Evolutionary conservation across 1,284 basidiomycete species (phyloP).

Genomic region (Malassezia equina): DNA sequence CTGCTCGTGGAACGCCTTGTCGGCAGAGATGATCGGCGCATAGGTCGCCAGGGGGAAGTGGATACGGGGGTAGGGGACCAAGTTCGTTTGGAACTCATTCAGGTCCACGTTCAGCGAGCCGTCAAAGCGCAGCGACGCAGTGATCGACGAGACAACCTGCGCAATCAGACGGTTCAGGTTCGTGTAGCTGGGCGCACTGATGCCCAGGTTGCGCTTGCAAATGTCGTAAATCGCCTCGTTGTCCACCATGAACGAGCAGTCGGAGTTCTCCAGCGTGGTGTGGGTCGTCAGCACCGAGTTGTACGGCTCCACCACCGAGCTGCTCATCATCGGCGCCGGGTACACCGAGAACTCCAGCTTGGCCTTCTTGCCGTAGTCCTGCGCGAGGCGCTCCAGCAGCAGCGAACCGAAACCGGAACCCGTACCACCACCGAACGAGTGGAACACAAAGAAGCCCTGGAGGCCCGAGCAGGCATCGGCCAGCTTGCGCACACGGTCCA

Average conservation of each 20-base stretch:
- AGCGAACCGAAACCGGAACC: constrained; percentile 98
- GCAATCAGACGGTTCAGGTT: constrained; percentile 96
- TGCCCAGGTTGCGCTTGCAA: constrained; percentile 87
- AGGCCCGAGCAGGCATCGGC: constrained; percentile 96
- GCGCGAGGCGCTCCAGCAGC: constrained; percentile 84
- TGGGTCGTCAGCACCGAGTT: constrained; percentile 98
- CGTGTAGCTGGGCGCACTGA: constrained; percentile 75
- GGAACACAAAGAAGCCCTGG: constrained; percentile 99
- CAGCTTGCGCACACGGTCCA: constrained; percentile 90
- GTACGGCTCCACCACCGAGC: constrained; percentile 97
- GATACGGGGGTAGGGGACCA: constrained; percentile 73
- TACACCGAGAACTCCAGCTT: constrained; percentile 99
- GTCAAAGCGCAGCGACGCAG: constrained; percentile 92
- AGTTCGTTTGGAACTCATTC: constrained; percentile 97
- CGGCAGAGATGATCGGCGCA: constrained; percentile 78
- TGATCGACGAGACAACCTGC: constrained; percentile 86
- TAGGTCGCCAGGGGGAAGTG: constrained; percentile 97
- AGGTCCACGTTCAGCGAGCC: constrained; percentile 96
- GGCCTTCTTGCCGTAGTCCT: constrained; percentile 98
- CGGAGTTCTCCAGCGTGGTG: constrained; percentile 96
- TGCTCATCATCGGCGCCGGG: constrained; percentile 64
- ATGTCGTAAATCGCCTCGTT: constrained; percentile 78
- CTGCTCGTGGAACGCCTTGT: constrained; percentile 79
- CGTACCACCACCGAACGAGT: constrained; percentile 98
- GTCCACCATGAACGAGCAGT: constrained; percentile 63